A percentile compares a stretch with the other conserved stretches of the same genome.
Conservation (phyloP, 176 grass and related monocot species). For the Cenchrus americanus region DNA sequence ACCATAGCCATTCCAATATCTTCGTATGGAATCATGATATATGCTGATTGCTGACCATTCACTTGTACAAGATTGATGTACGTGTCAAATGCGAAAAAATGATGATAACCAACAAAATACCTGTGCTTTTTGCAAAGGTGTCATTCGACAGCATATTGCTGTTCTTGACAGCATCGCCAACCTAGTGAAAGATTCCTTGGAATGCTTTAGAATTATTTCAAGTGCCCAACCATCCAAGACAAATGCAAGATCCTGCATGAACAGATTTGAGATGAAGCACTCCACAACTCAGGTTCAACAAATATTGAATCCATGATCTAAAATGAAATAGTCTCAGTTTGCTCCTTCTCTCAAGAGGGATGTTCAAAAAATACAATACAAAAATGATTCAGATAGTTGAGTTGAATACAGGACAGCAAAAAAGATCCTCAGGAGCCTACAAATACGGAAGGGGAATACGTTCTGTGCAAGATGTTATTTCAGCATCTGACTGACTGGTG, state of each 20-base stretch:
- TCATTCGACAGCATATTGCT: conserved; percentile 90
- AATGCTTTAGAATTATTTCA: conserved; percentile 83
- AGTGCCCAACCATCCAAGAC: conserved; percentile 92
- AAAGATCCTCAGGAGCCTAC: conserved; percentile 15
- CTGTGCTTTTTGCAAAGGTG: conserved; percentile 94
- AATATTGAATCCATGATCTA: conserved; percentile 23
- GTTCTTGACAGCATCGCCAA: conserved; percentile 77
- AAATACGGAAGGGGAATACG: neutral
- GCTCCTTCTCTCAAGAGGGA: neutral
- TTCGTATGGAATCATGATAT: neutral
- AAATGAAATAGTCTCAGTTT: neutral
- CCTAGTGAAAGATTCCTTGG: conserved; percentile 76
- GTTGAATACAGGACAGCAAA: neutral
- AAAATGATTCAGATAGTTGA: conserved; percentile 24
- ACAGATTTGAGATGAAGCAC: conserved; percentile 33
- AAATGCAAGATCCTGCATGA: conserved; percentile 78
- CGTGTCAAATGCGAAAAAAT: conserved; percentile 28
- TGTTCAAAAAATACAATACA: neutral
- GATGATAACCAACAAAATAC: conserved; percentile 37
- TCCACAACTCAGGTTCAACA: conserved; percentile 14
- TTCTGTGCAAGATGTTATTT: conserved; percentile 17
- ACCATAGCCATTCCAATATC: conserved; percentile 19
- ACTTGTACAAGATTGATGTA: neutral
- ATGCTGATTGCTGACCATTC: neutral
- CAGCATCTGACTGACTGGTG: neutral